Percentiles rank a stretch among this genome's conserved stretches.
Evolutionary conservation across 306 rosid genomes (phyloP).

Genomic region (Rosa multiflora): DNA sequence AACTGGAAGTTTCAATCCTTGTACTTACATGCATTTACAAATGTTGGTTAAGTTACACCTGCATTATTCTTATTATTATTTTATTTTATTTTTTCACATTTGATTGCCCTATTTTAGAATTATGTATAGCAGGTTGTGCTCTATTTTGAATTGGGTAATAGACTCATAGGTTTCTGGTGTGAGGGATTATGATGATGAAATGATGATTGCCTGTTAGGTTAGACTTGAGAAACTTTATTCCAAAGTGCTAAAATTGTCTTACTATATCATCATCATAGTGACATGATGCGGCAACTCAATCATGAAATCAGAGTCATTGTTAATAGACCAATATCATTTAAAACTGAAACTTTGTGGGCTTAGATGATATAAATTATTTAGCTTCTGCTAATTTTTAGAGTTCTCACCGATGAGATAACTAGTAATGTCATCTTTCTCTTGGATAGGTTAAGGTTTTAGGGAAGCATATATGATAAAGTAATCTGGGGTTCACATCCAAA

Average conservation of each 20-base stretch:
- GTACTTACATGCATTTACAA: slow-evolving; percentile 91
- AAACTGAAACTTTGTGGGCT: background rate
- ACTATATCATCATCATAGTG: background rate
- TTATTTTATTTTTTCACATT: background rate
- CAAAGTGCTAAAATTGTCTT: background rate
- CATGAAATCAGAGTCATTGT: background rate
- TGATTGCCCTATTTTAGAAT: background rate
- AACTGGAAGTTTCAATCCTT: slow-evolving; percentile 89
- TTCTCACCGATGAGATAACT: background rate
- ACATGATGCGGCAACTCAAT: background rate
- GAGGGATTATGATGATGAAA: background rate
- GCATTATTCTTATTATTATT: background rate
- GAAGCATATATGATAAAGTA: background rate
- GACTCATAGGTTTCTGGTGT: slow-evolving; percentile 1
- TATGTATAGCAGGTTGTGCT: background rate
- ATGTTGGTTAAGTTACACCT: slow-evolving; percentile 58
- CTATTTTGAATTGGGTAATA: background rate
- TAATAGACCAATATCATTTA: background rate
- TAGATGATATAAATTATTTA: background rate
- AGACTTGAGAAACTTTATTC: background rate
- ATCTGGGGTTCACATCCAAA: too few relatives aligned
- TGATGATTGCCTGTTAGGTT: background rate
- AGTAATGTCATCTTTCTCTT: background rate
- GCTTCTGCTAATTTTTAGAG: background rate
- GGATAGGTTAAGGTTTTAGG: background rate